Conservation (phyloP, 2,329 filamentous ascomycete species). For the Penicillium nordicum region DNA sequence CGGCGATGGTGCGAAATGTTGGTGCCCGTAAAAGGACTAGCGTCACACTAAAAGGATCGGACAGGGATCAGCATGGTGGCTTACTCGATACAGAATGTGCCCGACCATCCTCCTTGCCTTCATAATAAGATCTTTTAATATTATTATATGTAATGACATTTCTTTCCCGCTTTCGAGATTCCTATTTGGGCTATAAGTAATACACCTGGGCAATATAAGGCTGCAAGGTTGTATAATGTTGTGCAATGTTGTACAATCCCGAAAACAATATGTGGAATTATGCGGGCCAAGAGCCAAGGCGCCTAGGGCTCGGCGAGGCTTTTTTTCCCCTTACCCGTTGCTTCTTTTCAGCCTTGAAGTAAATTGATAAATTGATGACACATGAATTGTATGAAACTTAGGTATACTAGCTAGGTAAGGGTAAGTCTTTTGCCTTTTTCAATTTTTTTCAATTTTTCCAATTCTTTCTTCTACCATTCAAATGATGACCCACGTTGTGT, state of each 20-base stretch:
- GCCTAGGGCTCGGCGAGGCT: background rate
- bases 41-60: background rate
- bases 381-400: background rate
- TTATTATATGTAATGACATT: background rate
- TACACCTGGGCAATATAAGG: background rate
- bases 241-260: background rate
- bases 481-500: conserved; percentile 1
- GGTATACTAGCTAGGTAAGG: too few relatives aligned
- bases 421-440: background rate
- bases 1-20: background rate
- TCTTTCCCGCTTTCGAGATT: background rate
- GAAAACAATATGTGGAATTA: background rate
- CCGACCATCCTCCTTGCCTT: conserved; percentile 1
- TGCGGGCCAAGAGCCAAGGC: conserved; percentile 4
- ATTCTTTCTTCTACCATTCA: background rate
- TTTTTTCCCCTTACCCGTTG: background rate
- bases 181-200: background rate
- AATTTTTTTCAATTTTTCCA: background rate
- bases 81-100: conserved; percentile 3
- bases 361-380: background rate
- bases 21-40: background rate
- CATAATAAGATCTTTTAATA: background rate
- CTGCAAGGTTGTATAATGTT: background rate
- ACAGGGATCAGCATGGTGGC: background rate
- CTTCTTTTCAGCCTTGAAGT: background rate